Evolutionary conservation across 176 grass and related monocot species (phyloP).

Genomic region (Neostapfia colusana): DNA sequence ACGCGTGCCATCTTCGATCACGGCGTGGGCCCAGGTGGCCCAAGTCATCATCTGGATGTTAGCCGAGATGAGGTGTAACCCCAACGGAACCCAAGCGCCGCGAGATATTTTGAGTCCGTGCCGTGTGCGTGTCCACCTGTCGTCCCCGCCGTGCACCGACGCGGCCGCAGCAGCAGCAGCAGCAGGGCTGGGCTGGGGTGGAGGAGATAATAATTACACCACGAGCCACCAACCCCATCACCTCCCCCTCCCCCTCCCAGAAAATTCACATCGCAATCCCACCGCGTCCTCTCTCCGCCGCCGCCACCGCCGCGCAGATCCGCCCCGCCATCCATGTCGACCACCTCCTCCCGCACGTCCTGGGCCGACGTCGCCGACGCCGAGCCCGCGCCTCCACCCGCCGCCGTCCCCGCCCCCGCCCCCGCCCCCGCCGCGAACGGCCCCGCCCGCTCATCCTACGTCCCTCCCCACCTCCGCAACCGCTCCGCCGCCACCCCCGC

Average conservation of each 20-base stretch:
- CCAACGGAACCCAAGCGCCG: too few species aligned
- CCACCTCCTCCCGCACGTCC: constrained; percentile 43
- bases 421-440: constrained; percentile 33
- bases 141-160: neutral
- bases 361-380: constrained; percentile 58
- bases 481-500: constrained; percentile 14
- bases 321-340: constrained; percentile 40
- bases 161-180: neutral
- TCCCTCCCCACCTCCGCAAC: constrained; percentile 90
- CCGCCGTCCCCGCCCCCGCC: constrained; percentile 18
- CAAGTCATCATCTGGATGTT: too few species aligned
- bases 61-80: too few species aligned
- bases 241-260: too few species aligned
- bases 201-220: neutral
- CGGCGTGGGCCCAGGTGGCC: too few species aligned
- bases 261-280: constrained; percentile 1
- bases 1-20: too few species aligned
- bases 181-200: neutral
- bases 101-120: neutral
- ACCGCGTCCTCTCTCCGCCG: neutral
- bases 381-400: constrained; percentile 13
- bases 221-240: too few species aligned
- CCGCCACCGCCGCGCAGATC: constrained; percentile 34
- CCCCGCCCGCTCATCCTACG: constrained; percentile 60
- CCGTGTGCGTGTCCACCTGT: constrained; percentile 4